Percentiles rank a stretch among this genome's conserved stretches.
These are phyloP conservation scores for Backusella australiensis DNA, from an alignment of 192 early-diverging fungal species.

Conservation along the genomic window DNA sequence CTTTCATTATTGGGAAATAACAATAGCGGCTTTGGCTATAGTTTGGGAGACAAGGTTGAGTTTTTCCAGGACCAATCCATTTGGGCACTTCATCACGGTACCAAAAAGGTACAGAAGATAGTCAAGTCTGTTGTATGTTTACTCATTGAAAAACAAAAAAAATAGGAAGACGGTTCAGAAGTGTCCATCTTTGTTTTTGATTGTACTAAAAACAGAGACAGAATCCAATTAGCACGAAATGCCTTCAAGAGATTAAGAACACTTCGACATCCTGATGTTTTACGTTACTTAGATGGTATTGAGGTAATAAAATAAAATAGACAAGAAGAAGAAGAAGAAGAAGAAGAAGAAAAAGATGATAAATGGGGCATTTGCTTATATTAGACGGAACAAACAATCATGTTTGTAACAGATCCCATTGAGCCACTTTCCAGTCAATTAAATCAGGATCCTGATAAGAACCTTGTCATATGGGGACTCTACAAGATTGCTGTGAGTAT, in stretches of 20 bases:
- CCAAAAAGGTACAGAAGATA: constrained; percentile 52
- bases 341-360: background rate
- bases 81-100: constrained; percentile 65
- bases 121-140: background rate
- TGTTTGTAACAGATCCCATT: constrained; percentile 88
- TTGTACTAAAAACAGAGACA: constrained; percentile 58
- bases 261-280: constrained; percentile 85
- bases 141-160: background rate
- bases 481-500: constrained; percentile 83
- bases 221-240: constrained; percentile 83
- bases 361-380: background rate
- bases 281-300: constrained; percentile 83
- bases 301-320: constrained; percentile 56
- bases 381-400: constrained; percentile 59
- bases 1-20: constrained; percentile 57
- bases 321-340: background rate
- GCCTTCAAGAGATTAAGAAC: constrained; percentile 84
- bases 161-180: constrained; percentile 59
- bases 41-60: constrained; percentile 62
- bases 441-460: constrained; percentile 45
- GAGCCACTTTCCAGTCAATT: constrained; percentile 63
- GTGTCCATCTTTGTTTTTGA: constrained; percentile 89
- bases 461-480: constrained; percentile 81
- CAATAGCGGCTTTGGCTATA: constrained; percentile 62
- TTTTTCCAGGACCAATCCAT: constrained; percentile 55